phyloP scores from a whole-genome alignment of 495 filamentous ascomycete genomes.

The Acidiella bohemica region DNA sequence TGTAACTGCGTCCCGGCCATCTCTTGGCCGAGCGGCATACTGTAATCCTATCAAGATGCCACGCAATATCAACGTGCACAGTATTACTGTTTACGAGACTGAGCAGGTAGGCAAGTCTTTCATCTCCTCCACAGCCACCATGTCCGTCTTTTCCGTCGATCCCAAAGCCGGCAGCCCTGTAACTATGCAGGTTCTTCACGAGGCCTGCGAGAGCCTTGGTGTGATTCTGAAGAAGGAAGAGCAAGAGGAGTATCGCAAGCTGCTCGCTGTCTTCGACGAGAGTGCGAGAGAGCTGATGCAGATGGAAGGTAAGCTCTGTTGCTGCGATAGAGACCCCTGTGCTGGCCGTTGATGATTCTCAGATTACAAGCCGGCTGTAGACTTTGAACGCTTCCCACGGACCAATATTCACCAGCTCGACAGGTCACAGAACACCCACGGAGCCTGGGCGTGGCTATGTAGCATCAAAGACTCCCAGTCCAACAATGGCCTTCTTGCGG shows the following conservation, averaged over 20 bases:
- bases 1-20: too few relatives aligned
- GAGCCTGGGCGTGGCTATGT: conserved; percentile 26
- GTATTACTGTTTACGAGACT: too few relatives aligned
- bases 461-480: conserved; percentile 17
- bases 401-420: conserved; percentile 14
- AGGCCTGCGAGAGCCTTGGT: conserved; percentile 12
- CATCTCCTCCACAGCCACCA: background rate
- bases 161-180: conserved; percentile 18
- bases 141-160: conserved; percentile 16
- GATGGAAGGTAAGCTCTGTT: conserved; percentile 7
- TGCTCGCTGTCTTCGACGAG: conserved; percentile 25
- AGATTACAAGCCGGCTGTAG: conserved; percentile 20
- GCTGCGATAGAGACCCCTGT: too few relatives aligned
- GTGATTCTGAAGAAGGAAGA: conserved; percentile 23
- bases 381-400: conserved; percentile 20
- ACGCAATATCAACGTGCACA: too few relatives aligned
- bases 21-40: too few relatives aligned
- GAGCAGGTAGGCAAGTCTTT: too few relatives aligned
- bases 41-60: too few relatives aligned
- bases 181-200: conserved; percentile 15
- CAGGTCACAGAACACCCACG: conserved; percentile 16
- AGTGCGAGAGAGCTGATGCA: conserved; percentile 23
- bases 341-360: background rate
- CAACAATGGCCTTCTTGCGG: conserved; percentile 10
- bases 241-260: conserved; percentile 24